These are phyloP conservation scores for Solanum etuberosum DNA, from an alignment of 257 asterid genomes.

Conservation along the genomic window DNA sequence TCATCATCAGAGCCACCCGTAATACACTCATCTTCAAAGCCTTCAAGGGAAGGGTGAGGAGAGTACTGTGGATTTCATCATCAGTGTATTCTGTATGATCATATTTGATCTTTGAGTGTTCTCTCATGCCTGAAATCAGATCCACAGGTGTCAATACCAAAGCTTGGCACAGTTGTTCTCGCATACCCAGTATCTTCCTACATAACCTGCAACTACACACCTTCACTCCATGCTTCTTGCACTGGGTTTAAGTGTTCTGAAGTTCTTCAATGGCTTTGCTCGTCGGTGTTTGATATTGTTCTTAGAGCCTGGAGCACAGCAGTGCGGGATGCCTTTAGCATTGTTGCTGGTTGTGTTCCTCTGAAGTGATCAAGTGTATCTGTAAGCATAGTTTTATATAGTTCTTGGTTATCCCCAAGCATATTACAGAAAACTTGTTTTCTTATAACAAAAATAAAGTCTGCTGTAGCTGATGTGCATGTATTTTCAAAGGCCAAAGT, in stretches of 20 bases:
- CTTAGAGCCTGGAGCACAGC: slow-evolving; percentile 67
- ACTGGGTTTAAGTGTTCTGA: slow-evolving; percentile 77
- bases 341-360: slow-evolving; percentile 68
- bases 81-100: slow-evolving; percentile 37
- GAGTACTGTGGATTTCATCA: slow-evolving; percentile 36
- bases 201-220: slow-evolving; percentile 60
- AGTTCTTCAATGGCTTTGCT: slow-evolving; percentile 72
- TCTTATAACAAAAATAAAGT: not conserved
- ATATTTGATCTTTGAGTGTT: slow-evolving; percentile 61
- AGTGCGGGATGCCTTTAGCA: slow-evolving; percentile 41
- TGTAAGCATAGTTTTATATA: not conserved
- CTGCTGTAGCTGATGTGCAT: not conserved
- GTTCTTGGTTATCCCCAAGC: not conserved
- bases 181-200: slow-evolving; percentile 49
- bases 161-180: slow-evolving; percentile 77
- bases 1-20: slow-evolving; percentile 42
- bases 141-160: slow-evolving; percentile 67
- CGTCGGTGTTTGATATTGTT: slow-evolving; percentile 73
- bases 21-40: slow-evolving; percentile 36
- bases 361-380: slow-evolving; percentile 80
- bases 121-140: slow-evolving; percentile 79
- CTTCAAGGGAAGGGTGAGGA: slow-evolving; percentile 43
- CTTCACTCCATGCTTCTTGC: slow-evolving; percentile 78
- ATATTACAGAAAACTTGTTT: not conserved
- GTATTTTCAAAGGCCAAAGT: not conserved